These are phyloP conservation scores for Phialophora chinensis DNA, from an alignment of 2,329 filamentous ascomycete species.

Conservation along the genomic window DNA sequence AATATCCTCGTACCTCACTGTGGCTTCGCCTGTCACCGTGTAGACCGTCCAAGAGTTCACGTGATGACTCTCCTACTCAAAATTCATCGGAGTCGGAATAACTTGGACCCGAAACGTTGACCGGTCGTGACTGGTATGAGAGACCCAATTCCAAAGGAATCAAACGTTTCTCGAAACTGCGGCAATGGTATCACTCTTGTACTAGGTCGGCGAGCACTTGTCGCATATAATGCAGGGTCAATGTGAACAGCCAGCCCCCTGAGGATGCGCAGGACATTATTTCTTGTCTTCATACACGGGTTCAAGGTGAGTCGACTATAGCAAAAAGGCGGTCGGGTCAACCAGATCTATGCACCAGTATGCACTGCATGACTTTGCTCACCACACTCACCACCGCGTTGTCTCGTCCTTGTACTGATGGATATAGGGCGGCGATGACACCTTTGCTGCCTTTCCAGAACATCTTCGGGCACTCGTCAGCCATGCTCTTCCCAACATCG, in stretches of 20 bases:
- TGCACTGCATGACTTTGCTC: not conserved
- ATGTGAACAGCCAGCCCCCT: constrained; percentile 22
- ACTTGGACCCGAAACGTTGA: not conserved
- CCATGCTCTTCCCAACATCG: constrained; percentile 51
- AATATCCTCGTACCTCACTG: not conserved
- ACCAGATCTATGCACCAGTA: not conserved
- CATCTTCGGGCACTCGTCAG: constrained; percentile 50
- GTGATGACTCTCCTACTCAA: not conserved
- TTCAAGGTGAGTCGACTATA: constrained; percentile 49
- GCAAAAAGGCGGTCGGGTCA: not conserved
- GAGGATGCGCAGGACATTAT: constrained; percentile 54
- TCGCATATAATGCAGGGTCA: constrained; percentile 32
- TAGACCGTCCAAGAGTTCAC: not conserved
- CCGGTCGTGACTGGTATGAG: not conserved
- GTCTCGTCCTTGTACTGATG: not conserved
- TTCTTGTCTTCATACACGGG: constrained; percentile 57
- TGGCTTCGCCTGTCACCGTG: not conserved
- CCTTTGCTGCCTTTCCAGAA: constrained; percentile 55
- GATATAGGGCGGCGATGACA: constrained; percentile 56
- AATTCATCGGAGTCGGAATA: not conserved
- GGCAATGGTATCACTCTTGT: not conserved
- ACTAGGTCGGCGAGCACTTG: not conserved
- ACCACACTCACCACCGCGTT: constrained; percentile 9
- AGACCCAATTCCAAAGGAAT: not conserved
- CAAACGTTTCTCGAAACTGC: not conserved